Evolutionary conservation across 306 rosid genomes (phyloP).

Genomic region (Luffa acutangula): DNA sequence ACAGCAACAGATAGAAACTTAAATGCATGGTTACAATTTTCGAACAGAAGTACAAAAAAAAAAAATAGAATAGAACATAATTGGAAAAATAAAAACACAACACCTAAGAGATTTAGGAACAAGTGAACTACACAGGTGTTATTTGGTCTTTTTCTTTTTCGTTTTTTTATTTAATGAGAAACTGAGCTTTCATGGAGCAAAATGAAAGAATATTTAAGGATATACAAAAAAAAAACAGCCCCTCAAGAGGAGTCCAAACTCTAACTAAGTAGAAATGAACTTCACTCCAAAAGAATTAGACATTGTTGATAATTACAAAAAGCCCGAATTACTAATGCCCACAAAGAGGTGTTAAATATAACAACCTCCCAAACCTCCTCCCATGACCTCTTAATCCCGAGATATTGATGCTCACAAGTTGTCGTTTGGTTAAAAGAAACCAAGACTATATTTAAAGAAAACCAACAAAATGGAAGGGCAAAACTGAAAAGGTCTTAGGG

Average conservation of each 20-base stretch:
- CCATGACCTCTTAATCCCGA: not conserved
- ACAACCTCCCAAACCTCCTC: not conserved
- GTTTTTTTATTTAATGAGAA: not conserved
- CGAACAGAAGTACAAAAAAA: not conserved
- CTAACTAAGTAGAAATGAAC: not conserved
- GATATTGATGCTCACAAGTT: not conserved
- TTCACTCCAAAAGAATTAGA: too few relatives aligned
- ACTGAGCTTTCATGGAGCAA: not conserved
- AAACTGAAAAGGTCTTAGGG: not conserved
- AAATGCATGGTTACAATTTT: not conserved
- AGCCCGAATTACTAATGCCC: too few relatives aligned
- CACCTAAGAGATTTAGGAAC: not conserved
- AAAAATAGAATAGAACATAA: not conserved
- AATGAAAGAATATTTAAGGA: not conserved
- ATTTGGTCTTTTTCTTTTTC: not conserved
- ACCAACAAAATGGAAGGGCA: not conserved
- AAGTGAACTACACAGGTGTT: not conserved
- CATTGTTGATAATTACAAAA: too few relatives aligned
- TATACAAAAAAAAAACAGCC: not conserved
- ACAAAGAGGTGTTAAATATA: too few relatives aligned
- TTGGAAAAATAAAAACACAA: not conserved
- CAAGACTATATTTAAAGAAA: not conserved
- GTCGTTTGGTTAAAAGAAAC: not conserved
- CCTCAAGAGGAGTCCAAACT: not conserved
- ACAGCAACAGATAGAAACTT: not conserved